Conservation (phyloP, 768 basidiomycete species). For the Panaeolus papilionaceus region DNA sequence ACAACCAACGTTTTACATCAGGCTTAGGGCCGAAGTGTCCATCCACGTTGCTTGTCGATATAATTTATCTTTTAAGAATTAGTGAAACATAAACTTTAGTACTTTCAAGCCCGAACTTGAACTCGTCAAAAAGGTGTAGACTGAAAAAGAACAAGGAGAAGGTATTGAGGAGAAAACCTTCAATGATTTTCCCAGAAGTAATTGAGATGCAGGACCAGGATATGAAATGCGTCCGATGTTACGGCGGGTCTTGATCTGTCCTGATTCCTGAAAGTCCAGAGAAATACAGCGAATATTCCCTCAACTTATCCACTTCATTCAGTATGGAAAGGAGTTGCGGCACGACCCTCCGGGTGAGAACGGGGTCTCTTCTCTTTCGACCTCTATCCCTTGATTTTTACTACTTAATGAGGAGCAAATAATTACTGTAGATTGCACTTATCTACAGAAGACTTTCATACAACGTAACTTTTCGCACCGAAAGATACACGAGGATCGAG, state of each 20-base stretch:
- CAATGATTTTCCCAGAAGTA: neutral
- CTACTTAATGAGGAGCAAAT: too few relatives aligned
- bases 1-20: conserved; percentile 5
- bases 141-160: neutral
- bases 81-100: neutral
- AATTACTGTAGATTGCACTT: neutral
- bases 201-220: neutral
- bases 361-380: neutral
- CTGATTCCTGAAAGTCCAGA: too few relatives aligned
- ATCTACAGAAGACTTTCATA: neutral
- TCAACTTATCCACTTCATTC: neutral
- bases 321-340: neutral
- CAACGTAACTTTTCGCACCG: neutral
- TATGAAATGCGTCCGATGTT: conserved; percentile 4
- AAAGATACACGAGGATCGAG: neutral
- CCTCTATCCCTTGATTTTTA: neutral
- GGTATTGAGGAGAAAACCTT: neutral
- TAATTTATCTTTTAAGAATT: neutral
- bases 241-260: neutral
- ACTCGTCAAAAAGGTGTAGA: neutral
- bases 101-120: neutral
- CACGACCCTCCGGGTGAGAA: neutral
- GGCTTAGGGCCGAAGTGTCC: neutral
- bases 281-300: too few relatives aligned
- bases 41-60: neutral